Conservation (phyloP, 2,329 filamentous ascomycete species). For the Cercospora sp. region DNA sequence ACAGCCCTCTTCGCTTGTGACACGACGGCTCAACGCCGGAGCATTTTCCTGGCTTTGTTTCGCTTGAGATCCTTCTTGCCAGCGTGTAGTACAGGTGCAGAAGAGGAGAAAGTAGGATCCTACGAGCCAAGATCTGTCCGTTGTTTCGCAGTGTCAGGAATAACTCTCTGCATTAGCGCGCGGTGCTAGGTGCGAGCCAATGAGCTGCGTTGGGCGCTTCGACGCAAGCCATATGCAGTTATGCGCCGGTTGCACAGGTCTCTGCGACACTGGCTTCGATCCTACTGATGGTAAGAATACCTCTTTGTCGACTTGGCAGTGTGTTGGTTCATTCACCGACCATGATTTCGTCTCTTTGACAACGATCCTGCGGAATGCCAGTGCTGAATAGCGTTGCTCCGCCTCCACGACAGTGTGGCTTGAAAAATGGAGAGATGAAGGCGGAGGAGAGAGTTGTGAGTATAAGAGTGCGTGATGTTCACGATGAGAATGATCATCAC, state of each 20-base stretch:
- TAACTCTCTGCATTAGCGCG: not conserved
- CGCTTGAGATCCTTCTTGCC: not conserved
- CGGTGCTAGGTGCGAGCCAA: not conserved
- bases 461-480: not conserved
- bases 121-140: not conserved
- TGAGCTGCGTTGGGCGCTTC: not conserved
- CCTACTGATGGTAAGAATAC: conserved; percentile 3
- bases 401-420: not conserved
- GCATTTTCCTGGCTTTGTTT: not conserved
- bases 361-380: not conserved
- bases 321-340: not conserved
- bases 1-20: conserved; percentile 1
- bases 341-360: not conserved
- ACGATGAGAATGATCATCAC: not conserved
- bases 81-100: too few species aligned
- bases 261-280: not conserved
- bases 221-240: not conserved
- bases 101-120: not conserved
- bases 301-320: not conserved
- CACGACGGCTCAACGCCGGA: not conserved
- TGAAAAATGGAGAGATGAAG: not conserved
- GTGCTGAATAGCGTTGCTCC: not conserved
- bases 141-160: not conserved
- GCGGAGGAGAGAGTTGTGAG: not conserved
- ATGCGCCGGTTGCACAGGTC: not conserved